These are phyloP conservation scores for Peniophora sp. DNA, from an alignment of 1,284 basidiomycete genomes.

Conservation along the genomic window DNA sequence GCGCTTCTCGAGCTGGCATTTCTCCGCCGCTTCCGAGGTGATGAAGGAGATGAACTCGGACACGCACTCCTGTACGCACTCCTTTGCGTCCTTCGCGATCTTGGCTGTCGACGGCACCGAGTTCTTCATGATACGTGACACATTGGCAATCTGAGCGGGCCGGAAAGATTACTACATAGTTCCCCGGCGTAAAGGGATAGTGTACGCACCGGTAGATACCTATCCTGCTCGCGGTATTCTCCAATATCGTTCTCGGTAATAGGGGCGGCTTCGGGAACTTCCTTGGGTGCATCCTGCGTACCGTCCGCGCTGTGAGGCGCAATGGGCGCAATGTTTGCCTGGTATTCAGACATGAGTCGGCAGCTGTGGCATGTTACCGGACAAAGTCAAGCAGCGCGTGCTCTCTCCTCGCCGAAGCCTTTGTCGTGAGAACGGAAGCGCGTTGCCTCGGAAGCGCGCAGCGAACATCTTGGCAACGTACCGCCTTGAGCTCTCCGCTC, in stretches of 20 bases:
- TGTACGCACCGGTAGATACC: slow-evolving; percentile 74
- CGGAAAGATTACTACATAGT: slow-evolving; percentile 1
- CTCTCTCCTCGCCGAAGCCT: no score
- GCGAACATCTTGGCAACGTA: no score
- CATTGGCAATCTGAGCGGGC: slow-evolving; percentile 80
- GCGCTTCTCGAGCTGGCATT: slow-evolving; percentile 80
- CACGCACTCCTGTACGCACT: slow-evolving; percentile 94
- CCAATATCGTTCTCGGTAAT: slow-evolving; percentile 90
- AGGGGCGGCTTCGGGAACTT: slow-evolving; percentile 50
- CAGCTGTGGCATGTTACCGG: no score
- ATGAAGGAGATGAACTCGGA: slow-evolving; percentile 96
- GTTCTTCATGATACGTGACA: slow-evolving; percentile 91
- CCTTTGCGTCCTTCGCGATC: slow-evolving; percentile 95
- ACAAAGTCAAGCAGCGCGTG: no score
- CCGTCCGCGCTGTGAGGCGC: slow-evolving; percentile 35
- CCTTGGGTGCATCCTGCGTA: slow-evolving; percentile 25
- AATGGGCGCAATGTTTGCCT: slow-evolving; percentile 43
- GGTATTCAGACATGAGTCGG: slow-evolving; percentile 40
- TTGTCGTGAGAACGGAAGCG: no score
- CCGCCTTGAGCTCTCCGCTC: no score
- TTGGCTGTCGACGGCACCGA: slow-evolving; percentile 88
- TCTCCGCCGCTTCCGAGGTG: slow-evolving; percentile 85
- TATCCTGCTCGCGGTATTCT: slow-evolving; percentile 87
- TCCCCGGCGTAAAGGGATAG: slow-evolving; percentile 3
- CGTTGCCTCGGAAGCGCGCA: no score